A percentile compares a stretch with the other conserved stretches of the same genome.
Evolutionary conservation across 257 asterid genomes (phyloP).

Genomic region (Scutellaria galericulata): DNA sequence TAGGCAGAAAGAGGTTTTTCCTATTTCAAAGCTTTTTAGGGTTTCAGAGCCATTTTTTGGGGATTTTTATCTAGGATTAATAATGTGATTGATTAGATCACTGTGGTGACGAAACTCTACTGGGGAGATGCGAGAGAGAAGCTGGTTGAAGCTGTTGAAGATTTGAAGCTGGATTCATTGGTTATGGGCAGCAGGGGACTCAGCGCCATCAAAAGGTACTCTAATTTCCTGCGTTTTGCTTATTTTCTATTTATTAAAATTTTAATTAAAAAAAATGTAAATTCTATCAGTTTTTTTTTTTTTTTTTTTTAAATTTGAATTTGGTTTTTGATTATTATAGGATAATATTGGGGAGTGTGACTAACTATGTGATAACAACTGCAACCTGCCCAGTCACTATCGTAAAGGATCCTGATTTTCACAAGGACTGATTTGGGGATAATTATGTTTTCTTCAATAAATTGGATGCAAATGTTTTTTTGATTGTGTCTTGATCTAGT

Average conservation of each 20-base stretch:
- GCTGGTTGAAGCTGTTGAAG: slow-evolving; percentile 64
- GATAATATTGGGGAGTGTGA: slow-evolving; percentile 83
- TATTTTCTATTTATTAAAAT: background rate
- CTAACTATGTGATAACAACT: slow-evolving; percentile 57
- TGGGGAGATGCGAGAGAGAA: slow-evolving; percentile 98
- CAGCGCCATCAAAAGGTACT: slow-evolving; percentile 63
- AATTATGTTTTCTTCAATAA: background rate
- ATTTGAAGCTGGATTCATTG: slow-evolving; percentile 70
- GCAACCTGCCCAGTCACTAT: slow-evolving; percentile 78
- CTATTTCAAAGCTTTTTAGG: background rate
- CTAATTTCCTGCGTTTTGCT: background rate
- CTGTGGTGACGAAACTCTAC: slow-evolving; percentile 60
- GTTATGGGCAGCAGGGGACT: slow-evolving; percentile 95
- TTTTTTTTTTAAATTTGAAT: background rate
- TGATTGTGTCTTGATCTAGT: background rate
- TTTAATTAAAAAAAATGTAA: background rate
- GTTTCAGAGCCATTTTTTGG: slow-evolving; percentile 10
- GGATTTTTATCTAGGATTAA: background rate
- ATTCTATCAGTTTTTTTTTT: background rate
- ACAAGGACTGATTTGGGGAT: slow-evolving; percentile 43
- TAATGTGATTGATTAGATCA: slow-evolving; percentile 51
- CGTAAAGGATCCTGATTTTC: slow-evolving; percentile 72
- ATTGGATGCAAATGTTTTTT: background rate
- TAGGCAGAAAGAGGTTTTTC: slow-evolving; percentile 83
- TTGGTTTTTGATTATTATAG: slow-evolving; percentile 36